Conservation (phyloP, 1,139 yeast species). For the Lodderomyces parapsilosis region DNA sequence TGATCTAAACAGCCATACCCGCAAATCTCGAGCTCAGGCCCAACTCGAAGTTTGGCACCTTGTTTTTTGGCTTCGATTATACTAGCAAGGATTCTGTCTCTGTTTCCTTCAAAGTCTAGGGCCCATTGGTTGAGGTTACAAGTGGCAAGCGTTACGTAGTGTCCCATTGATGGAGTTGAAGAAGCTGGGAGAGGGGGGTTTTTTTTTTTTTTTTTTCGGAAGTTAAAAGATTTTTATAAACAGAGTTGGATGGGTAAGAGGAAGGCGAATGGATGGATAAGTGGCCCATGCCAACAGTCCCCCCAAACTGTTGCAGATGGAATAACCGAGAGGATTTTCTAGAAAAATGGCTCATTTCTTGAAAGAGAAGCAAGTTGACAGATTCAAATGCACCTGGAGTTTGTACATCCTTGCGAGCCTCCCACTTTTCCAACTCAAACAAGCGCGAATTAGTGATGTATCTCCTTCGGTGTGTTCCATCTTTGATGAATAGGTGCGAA, state of each 20-base stretch:
- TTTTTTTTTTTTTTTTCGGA: background rate
- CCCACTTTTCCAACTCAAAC: no score
- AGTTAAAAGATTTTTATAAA: background rate
- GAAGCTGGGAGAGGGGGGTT: background rate
- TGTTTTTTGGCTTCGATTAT: constrained; percentile 70
- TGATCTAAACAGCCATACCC: constrained; percentile 98
- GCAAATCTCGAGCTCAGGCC: constrained; percentile 93
- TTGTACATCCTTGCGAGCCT: no score
- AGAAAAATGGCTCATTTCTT: no score
- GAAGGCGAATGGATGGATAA: no score
- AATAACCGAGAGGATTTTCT: no score
- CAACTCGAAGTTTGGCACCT: constrained; percentile 85
- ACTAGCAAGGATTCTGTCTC: constrained; percentile 83
- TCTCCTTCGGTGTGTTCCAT: background rate
- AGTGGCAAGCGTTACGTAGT: constrained; percentile 57
- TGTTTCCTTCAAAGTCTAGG: constrained; percentile 93
- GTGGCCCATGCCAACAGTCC: no score
- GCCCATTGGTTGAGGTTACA: constrained; percentile 97
- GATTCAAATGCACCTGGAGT: no score
- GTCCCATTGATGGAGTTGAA: constrained; percentile 35
- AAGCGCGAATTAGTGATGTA: no score
- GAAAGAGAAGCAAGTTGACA: no score
- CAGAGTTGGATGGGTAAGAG: no score
- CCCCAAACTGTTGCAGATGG: no score
- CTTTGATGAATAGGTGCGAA: no score